Conservation (phyloP, 2,329 filamentous ascomycete species). For the Pseudocercospora musae region DNA sequence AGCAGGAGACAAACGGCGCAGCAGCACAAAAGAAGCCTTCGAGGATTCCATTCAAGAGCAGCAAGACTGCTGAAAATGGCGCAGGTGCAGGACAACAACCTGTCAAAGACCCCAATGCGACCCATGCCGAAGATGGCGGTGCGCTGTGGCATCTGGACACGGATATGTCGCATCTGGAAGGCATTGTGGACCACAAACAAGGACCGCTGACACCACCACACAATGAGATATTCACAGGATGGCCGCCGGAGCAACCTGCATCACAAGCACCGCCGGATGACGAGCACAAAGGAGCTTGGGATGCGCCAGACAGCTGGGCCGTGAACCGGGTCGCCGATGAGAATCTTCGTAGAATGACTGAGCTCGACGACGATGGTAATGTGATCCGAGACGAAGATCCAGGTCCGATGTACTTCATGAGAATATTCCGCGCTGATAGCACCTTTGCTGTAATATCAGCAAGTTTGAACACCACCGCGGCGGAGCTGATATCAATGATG, state of each 20-base stretch:
- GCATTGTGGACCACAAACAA: slow-evolving; percentile 66
- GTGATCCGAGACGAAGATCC: slow-evolving; percentile 69
- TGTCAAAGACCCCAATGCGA: slow-evolving; percentile 44
- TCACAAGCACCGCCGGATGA: slow-evolving; percentile 1
- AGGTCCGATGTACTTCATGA: slow-evolving; percentile 78
- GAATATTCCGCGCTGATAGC: slow-evolving; percentile 88
- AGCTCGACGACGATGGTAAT: slow-evolving; percentile 66
- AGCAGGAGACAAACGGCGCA: slow-evolving; percentile 22
- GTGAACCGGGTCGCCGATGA: slow-evolving; percentile 72
- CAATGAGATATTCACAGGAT: slow-evolving; percentile 47
- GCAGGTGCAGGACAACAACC: slow-evolving; percentile 38
- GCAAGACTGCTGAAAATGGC: slow-evolving; percentile 44
- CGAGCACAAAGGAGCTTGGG: slow-evolving; percentile 63
- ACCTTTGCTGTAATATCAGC: slow-evolving; percentile 92
- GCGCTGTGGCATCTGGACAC: slow-evolving; percentile 78
- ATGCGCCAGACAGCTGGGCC: slow-evolving; percentile 94
- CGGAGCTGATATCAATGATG: slow-evolving; percentile 83
- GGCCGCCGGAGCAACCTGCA: slow-evolving; percentile 39
- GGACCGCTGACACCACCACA: slow-evolving; percentile 67
- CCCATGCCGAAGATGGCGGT: slow-evolving; percentile 27
- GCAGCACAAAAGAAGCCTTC: slow-evolving; percentile 27
- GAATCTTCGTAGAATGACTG: slow-evolving; percentile 53
- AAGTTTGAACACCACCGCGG: slow-evolving; percentile 76
- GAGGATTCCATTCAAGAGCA: slow-evolving; percentile 55
- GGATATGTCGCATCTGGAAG: slow-evolving; percentile 85